A percentile compares a stretch with the other conserved stretches of the same genome.
Conservation (phyloP, 78 protist species). For the Cavenderia fasciculata region DNA sequence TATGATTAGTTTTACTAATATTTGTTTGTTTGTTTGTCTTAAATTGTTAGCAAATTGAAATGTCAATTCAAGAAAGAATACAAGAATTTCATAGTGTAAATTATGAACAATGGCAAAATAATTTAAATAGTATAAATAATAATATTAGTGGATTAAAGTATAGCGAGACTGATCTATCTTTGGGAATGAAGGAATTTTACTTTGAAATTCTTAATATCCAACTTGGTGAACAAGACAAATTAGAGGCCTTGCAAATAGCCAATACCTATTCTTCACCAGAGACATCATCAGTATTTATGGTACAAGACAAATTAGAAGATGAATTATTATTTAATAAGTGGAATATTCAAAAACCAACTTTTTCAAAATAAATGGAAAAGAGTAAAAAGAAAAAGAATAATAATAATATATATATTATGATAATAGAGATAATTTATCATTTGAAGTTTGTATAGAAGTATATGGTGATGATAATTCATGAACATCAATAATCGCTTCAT, state of each 20-base stretch:
- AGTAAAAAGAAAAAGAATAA: no score
- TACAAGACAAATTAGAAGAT: slow-evolving; percentile 30
- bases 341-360: slow-evolving; percentile 43
- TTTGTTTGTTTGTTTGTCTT: background rate
- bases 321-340: slow-evolving; percentile 22
- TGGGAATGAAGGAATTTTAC: slow-evolving; percentile 20
- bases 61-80: slow-evolving; percentile 23
- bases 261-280: background rate
- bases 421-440: no score
- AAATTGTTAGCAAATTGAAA: slow-evolving; percentile 10
- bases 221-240: slow-evolving; percentile 7
- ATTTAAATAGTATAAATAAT: no score
- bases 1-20: background rate
- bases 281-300: background rate
- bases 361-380: background rate
- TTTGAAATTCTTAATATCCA: background rate
- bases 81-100: slow-evolving; percentile 53
- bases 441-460: no score
- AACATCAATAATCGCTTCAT: no score
- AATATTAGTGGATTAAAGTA: background rate
- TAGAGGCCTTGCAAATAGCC: background rate
- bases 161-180: background rate
- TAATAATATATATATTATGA: no score
- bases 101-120: slow-evolving; percentile 58
- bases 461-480: no score